These are phyloP conservation scores for Fraxinus excelsior DNA, from an alignment of 257 asterid species.

Conservation along the genomic window DNA sequence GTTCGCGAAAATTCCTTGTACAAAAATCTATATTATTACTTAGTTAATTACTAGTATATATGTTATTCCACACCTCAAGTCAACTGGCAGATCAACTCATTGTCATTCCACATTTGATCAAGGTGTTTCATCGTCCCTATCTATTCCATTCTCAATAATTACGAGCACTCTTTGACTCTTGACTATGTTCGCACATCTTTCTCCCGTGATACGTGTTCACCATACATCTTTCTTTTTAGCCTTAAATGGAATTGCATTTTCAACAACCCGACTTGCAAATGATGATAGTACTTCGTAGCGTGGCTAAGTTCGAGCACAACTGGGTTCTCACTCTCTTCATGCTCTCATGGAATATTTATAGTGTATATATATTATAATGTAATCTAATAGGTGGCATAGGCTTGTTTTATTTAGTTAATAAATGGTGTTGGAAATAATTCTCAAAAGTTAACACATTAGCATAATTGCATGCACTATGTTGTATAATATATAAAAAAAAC, in stretches of 20 bases:
- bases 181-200: neutral
- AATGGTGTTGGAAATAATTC: neutral
- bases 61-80: too few relatives aligned
- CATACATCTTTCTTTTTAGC: too few relatives aligned
- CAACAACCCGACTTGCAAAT: neutral
- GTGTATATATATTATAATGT: neutral
- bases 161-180: too few relatives aligned
- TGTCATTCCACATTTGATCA: too few relatives aligned
- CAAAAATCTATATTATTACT: too few relatives aligned
- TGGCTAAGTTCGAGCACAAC: too few relatives aligned
- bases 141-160: neutral
- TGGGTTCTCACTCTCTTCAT: too few relatives aligned
- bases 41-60: neutral
- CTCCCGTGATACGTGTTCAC: neutral
- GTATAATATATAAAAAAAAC: neutral
- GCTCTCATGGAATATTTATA: too few relatives aligned
- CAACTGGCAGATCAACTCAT: too few relatives aligned
- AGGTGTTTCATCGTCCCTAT: too few relatives aligned
- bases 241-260: neutral
- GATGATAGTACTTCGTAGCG: too few relatives aligned
- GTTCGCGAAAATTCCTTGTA: neutral
- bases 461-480: conserved; percentile 4
- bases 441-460: neutral
- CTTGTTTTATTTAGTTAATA: neutral
- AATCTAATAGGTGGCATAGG: neutral